Base-by-base conservation (phyloP, 768 basidiomycete genomes). In the Zangia roseola region DNA sequence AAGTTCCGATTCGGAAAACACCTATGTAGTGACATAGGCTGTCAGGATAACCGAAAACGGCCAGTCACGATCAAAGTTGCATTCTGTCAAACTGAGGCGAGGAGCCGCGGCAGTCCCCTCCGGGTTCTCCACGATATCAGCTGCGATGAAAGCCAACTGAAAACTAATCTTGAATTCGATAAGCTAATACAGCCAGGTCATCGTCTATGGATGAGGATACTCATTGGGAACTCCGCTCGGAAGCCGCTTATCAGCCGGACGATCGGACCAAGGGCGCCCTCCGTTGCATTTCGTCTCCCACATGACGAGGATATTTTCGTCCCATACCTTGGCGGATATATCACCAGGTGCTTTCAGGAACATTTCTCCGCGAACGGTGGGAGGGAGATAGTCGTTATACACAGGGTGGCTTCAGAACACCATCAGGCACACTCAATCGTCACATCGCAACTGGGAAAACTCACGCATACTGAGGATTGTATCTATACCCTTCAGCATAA, bases 401-500 rank as follows among this genome's bases (percentile, higher is more conserved):
- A 87, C 83, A 0, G 87, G 86, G 62, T 88, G 86, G 10, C 79
- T 80, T 52, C 13, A 37, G 43, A 35, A 49, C 19, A 35, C 50
- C 16, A 25, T 50, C 43, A 45, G 41, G 24, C 45, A 46, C 8
- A 17, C 35, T 26, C 28, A 24, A 10, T 20, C 3, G 34, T 20
- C 5, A 24, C 9, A 13, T 28, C 19, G 33, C 19, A 36, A 45
- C 26, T 7, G 2, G 21, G 23, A 35, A 25, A n/a, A 60, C 79
- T 59, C 50, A 81, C 76, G 57, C 63, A 59, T 76, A 86, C 23
- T 67, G 70, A 9, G 85, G 85, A 63, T 87, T 82, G 54, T 83
- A 89, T 45, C 62, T 65, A 53, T 89, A 89, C 19, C 73, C 78
- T 54, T 78, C 71, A 2, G 82, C 83, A 58, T 86, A 88, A 19